Evolutionary conservation across 2,329 filamentous ascomycete genomes (phyloP), one percentile per base, ranked within the genome.

Genomic region (Cladorrhinum sp.): DNA sequence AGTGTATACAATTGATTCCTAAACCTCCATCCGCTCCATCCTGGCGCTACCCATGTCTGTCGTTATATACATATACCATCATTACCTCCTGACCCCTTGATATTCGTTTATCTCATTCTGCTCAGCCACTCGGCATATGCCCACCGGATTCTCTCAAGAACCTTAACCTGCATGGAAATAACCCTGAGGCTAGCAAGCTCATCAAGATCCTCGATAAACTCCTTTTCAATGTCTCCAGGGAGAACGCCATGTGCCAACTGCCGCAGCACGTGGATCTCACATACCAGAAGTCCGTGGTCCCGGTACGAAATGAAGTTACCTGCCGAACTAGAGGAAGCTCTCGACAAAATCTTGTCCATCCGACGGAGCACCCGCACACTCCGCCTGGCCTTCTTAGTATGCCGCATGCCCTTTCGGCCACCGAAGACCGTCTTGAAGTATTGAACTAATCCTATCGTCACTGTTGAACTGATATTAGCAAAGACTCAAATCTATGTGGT

Each of bases 241-340:
- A 98, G 84, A 45, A 92, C 76, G 22, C 77, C 80, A 55, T 79
- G 79, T 1, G 89, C 88, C 50, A 89, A 82, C 67, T 85, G 85
- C 50, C 92, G 85, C 56, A 99, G 79, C 27, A 92, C 82, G 68
- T 98, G 92, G 3, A 93, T 88, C 73, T 99, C 93, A 72, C 92
- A 96, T 3, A 99, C 80, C 48, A 99, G 78, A 61, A 97, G 78
- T 1, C 95, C 95, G 68, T 96, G 92, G 68, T 98, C 92, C 74
- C 93, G 96, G 79, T 96, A 97, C 1, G 89, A 88, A 53, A 98
- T 80, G 63, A 93, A 83, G 52, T 81, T 91, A 70, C 88, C 89
- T 62, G 90, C 82, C 9, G 86, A 87, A 0, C 88, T 85, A n/a
- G 81, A 81, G 3, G 38, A 45, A 1, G 88, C 86, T 65, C 85